Evolutionary conservation across 2,329 filamentous ascomycete genomes (phyloP).

Genomic region (Curvularia sp.): DNA sequence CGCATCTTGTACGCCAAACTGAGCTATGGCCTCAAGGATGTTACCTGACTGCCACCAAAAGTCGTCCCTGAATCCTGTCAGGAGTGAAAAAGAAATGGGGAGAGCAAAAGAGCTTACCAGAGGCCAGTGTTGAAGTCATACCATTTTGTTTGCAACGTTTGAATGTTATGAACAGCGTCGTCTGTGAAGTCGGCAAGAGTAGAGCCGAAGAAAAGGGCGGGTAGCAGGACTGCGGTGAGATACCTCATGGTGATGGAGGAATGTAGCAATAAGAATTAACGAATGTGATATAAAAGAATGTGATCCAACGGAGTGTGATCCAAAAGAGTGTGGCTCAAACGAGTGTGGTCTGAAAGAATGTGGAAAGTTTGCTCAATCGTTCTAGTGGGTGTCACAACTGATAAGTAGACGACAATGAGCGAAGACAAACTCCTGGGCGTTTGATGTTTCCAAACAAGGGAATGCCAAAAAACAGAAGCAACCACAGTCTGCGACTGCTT

Average conservation of each 20-base stretch:
- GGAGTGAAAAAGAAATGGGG: neutral
- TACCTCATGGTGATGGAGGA: slow-evolving; percentile 31
- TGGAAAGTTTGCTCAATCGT: neutral
- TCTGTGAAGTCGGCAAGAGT: slow-evolving; percentile 35
- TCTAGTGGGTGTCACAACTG: slow-evolving; percentile 3
- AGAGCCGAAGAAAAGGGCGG: slow-evolving; percentile 22
- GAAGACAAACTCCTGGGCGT: slow-evolving; percentile 19
- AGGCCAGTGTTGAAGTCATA: slow-evolving; percentile 44
- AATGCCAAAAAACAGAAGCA: slow-evolving; percentile 23
- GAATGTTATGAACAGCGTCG: slow-evolving; percentile 38
- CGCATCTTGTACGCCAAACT: slow-evolving; percentile 39
- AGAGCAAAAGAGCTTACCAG: slow-evolving; percentile 33
- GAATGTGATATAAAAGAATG: neutral
- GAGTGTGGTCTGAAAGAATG: neutral
- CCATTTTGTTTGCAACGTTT: slow-evolving; percentile 41
- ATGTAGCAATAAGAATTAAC: neutral
- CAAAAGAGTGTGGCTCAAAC: too few relatives aligned
- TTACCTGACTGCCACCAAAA: slow-evolving; percentile 51
- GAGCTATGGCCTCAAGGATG: slow-evolving; percentile 45
- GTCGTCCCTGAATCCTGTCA: slow-evolving; percentile 24
- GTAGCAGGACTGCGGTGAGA: slow-evolving; percentile 20
- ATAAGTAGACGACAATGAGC: slow-evolving; percentile 9
- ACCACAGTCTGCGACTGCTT: slow-evolving; percentile 18
- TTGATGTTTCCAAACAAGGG: slow-evolving; percentile 29
- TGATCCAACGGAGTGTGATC: neutral